Base-by-base conservation (phyloP, 164 flowering plant genomes). In the Litsea cubeba region DNA sequence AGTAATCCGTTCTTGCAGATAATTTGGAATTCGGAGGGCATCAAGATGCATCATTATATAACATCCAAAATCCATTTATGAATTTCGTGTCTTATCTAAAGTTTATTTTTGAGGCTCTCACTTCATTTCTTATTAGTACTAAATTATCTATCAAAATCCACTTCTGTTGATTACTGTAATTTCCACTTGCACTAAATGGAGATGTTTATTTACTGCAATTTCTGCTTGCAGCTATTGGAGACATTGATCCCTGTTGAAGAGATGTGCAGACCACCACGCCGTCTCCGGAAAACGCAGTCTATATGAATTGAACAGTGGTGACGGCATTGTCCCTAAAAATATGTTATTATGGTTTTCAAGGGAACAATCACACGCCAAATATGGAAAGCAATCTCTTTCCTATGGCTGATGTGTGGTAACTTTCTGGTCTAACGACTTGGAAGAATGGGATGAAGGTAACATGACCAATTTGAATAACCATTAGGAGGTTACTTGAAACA, bases 231-330 rank as follows among this genome's bases (percentile, higher is more conserved):
- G 63, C 63, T 60, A 23, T n/a, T 60, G 63, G 24, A 60, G 63
- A 60, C 63, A 3, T 60, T 60, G 63, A 60, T 18, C 63, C 63
- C 63, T 18, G 63, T 60, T 60, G 63, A n/a, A 60, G 63, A 60
- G 63, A 60, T 60, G 63, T 5, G 63, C 24, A 17, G 63, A 60
- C n/a, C 63, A n/a, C 63, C 63, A 60, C 63, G 2, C 63, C n/a
- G 63, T 23, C 63, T 60, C 2, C 0, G 8, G 63, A n/a, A n/a
- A 60, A 60, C 6, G 7, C 1, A 60, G 63, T 60, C 63, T 18
- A 60, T 5, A 18, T 40, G 23, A 60, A 6, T 60, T 7, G 63
- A 18, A 60, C 12, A 60, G 23, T 60, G 63, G 63, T 20, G 23
- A 60, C 63, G 2, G 2, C 63, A 23, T 20, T n/a, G 63, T 60